These are phyloP conservation scores for Trichosporon coremiiforme DNA, from an alignment of 1,284 basidiomycete genomes.

Conservation along the genomic window DNA sequence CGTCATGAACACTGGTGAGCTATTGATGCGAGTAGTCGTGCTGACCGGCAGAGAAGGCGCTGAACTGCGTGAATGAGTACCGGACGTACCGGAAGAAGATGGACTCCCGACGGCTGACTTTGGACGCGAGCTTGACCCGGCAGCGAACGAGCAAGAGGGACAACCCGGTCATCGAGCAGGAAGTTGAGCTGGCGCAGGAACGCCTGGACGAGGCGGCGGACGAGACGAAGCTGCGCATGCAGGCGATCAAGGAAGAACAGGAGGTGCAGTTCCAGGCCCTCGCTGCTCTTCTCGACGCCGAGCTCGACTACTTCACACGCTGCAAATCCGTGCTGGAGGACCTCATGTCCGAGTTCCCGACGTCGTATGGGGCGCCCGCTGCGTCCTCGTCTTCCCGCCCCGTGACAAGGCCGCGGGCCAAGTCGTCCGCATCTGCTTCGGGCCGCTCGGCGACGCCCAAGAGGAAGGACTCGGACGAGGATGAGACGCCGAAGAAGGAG, in stretches of 20 bases:
- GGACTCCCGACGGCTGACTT: slow-evolving; percentile 73
- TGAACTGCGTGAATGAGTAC: slow-evolving; percentile 54
- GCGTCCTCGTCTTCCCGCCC: slow-evolving; percentile 1
- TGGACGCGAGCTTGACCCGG: slow-evolving; percentile 73
- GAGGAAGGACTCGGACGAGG: slow-evolving; percentile 26
- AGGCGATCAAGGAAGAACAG: slow-evolving; percentile 74
- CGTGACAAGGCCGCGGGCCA: slow-evolving; percentile 5
- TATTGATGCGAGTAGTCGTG: background rate
- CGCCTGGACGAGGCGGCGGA: slow-evolving; percentile 83
- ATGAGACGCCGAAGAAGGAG: slow-evolving; percentile 17
- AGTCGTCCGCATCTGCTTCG: slow-evolving; percentile 30
- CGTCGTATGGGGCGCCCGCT: slow-evolving; percentile 28
- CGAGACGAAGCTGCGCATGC: slow-evolving; percentile 73
- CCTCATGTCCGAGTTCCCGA: slow-evolving; percentile 66
- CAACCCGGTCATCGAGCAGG: slow-evolving; percentile 70
- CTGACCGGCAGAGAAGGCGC: slow-evolving; percentile 58
- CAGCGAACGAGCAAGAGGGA: slow-evolving; percentile 65
- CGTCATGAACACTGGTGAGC: slow-evolving; percentile 62
- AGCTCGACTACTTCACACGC: slow-evolving; percentile 71
- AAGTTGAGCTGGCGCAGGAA: slow-evolving; percentile 67
- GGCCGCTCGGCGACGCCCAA: slow-evolving; percentile 32
- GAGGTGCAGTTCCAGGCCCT: slow-evolving; percentile 67
- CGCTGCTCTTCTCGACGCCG: slow-evolving; percentile 67
- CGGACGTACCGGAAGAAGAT: slow-evolving; percentile 61
- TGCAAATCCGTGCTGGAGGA: slow-evolving; percentile 71